A percentile compares a stretch with the other conserved stretches of the same genome.
Evolutionary conservation across 768 basidiomycete genomes (phyloP).

Genomic region (Leccinum longicurvipes): DNA sequence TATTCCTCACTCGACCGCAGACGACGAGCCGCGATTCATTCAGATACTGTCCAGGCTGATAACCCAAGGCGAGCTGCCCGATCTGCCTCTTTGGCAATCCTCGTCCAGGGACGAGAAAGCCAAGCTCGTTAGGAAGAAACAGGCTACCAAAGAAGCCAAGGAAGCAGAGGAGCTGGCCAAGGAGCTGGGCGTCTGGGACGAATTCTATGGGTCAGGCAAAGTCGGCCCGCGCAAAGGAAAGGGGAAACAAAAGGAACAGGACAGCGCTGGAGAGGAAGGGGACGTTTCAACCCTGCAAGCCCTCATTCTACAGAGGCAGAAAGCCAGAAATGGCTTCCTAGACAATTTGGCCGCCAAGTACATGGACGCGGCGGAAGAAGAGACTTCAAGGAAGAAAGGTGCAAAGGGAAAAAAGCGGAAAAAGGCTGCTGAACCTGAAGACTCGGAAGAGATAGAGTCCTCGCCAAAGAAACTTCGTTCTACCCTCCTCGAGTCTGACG

Average conservation of each 20-base stretch:
- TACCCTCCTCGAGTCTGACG: slow-evolving; percentile 55
- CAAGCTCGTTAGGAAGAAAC: slow-evolving; percentile 67
- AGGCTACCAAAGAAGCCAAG: slow-evolving; percentile 71
- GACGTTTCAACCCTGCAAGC: slow-evolving; percentile 74
- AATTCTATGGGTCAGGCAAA: slow-evolving; percentile 82
- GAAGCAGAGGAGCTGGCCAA: slow-evolving; percentile 85
- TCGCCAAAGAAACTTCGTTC: slow-evolving; percentile 50
- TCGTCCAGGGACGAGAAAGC: slow-evolving; percentile 79
- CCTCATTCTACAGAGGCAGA: slow-evolving; percentile 74
- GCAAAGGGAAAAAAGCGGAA: slow-evolving; percentile 53
- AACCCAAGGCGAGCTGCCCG: slow-evolving; percentile 51
- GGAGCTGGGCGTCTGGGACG: slow-evolving; percentile 92
- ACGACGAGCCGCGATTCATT: slow-evolving; percentile 87
- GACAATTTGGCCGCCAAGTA: slow-evolving; percentile 77
- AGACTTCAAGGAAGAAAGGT: slow-evolving; percentile 35
- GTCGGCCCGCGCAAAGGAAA: slow-evolving; percentile 54
- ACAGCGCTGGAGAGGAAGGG: slow-evolving; percentile 45
- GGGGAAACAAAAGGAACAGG: slow-evolving; percentile 43
- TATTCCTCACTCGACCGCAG: slow-evolving; percentile 80
- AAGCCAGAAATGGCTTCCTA: slow-evolving; percentile 68
- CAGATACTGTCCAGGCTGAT: slow-evolving; percentile 65
- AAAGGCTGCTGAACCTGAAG: slow-evolving; percentile 31
- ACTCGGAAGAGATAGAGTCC: slow-evolving; percentile 37
- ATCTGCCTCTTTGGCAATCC: slow-evolving; percentile 60
- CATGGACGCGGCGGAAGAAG: slow-evolving; percentile 40